These are phyloP conservation scores for Actinidia polygama DNA, from an alignment of 179 eudicot genomes.

Conservation along the genomic window DNA sequence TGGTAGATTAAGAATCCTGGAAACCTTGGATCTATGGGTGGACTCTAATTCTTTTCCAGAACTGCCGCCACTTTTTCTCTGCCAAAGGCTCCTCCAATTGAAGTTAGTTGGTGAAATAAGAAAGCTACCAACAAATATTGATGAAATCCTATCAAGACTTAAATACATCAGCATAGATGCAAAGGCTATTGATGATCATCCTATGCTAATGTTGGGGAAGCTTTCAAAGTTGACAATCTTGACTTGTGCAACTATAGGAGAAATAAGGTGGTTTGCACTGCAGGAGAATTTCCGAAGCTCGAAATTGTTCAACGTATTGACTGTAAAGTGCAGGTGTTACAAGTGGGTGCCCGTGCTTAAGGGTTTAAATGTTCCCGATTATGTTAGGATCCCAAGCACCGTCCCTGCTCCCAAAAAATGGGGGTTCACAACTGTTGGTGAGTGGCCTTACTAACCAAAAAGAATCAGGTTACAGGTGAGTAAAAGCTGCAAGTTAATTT, in stretches of 20 bases:
- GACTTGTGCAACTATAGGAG: background rate
- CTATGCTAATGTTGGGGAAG: background rate
- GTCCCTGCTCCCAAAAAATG: no score
- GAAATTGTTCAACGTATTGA: background rate
- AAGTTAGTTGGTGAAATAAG: background rate
- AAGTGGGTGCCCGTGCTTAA: background rate
- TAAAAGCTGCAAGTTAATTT: no score
- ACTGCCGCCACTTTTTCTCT: background rate
- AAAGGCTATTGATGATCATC: background rate
- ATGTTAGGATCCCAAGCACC: no score
- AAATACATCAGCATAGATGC: background rate
- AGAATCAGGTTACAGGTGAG: no score
- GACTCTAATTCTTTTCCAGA: background rate
- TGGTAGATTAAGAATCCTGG: background rate
- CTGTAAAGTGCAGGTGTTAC: background rate
- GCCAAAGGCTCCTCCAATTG: background rate
- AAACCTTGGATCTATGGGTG: background rate
- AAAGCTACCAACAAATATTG: background rate
- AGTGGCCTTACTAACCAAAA: no score
- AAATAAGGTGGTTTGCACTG: background rate
- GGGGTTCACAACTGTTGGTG: no score
- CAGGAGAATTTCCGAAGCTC: background rate
- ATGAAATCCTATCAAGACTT: background rate
- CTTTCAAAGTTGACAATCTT: background rate
- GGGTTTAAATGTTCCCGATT: background rate